These are phyloP conservation scores for Corylus avellana DNA, from an alignment of 306 rosid genomes.

Conservation along the genomic window DNA sequence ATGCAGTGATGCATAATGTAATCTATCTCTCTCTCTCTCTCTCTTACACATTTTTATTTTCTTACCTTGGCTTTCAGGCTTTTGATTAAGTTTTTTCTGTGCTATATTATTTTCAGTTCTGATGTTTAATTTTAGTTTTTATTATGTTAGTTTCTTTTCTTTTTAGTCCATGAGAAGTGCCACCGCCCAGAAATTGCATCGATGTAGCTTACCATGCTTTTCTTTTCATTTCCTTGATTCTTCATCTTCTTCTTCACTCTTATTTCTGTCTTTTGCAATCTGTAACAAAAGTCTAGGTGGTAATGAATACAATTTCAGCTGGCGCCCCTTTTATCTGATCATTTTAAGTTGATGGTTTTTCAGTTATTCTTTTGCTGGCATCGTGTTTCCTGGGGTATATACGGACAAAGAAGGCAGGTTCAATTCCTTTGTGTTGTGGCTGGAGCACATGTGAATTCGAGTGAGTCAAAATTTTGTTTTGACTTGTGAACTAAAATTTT, in stretches of 20 bases:
- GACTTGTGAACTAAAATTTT: not conserved
- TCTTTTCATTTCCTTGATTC: not conserved
- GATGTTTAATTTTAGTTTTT: not conserved
- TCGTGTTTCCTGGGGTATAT: not conserved
- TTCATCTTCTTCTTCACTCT: not conserved
- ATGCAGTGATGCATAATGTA: too few species aligned
- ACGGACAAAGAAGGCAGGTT: not conserved
- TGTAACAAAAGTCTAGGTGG: not conserved
- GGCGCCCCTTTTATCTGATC: not conserved
- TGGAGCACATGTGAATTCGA: not conserved
- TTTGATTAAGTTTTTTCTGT: not conserved
- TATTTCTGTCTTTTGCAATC: not conserved
- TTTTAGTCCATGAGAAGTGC: not conserved
- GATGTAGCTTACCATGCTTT: not conserved
- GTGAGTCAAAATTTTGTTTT: not conserved
- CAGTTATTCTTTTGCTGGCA: slow-evolving; percentile 4
- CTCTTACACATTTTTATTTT: too few species aligned
- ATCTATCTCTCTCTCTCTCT: too few species aligned
- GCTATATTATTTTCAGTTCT: not conserved
- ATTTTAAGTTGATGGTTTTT: not conserved
- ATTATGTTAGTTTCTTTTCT: not conserved
- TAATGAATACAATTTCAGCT: not conserved
- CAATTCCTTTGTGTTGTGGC: not conserved
- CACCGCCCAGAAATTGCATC: not conserved
- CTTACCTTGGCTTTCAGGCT: not conserved